A percentile compares a stretch with the other conserved stretches of the same genome.
phyloP scores from a whole-genome alignment of 192 early-diverging fungal genomes.

The Rhizophlyctis rosea region DNA sequence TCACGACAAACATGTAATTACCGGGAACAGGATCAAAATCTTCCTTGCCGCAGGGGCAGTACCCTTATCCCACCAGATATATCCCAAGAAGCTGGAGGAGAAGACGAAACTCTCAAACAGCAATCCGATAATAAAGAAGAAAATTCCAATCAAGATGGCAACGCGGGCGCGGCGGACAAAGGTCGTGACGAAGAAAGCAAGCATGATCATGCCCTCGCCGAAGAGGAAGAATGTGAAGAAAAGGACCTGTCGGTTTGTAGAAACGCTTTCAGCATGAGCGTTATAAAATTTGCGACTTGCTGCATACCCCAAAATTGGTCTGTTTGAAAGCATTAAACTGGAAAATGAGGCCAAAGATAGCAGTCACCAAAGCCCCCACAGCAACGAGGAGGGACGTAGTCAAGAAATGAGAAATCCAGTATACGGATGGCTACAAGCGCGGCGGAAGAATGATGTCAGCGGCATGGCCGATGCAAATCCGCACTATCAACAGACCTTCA shows the following conservation, averaged over 20 bases:
- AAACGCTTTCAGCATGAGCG: neutral
- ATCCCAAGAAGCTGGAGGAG: constrained; percentile 39
- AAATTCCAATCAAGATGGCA: constrained; percentile 71
- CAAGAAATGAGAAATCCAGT: constrained; percentile 67
- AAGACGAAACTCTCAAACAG: constrained; percentile 65
- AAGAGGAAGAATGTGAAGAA: constrained; percentile 71
- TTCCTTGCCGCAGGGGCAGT: constrained; percentile 27
- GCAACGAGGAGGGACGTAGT: constrained; percentile 53
- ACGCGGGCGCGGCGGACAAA: constrained; percentile 59
- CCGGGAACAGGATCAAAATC: constrained; percentile 20
- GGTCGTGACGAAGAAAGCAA: constrained; percentile 68
- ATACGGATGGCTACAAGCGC: constrained; percentile 44
- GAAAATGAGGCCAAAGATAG: constrained; percentile 58
- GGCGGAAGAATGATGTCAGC: constrained; percentile 10
- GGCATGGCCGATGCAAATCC: too few species aligned
- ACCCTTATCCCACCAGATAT: constrained; percentile 48
- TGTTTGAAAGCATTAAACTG: constrained; percentile 62
- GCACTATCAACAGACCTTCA: constrained; percentile 50
- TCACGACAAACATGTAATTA: neutral
- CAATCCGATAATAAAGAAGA: constrained; percentile 75
- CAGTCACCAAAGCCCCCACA: constrained; percentile 57
- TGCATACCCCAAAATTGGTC: constrained; percentile 46
- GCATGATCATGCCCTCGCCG: constrained; percentile 68
- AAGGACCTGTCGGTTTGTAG: constrained; percentile 16
- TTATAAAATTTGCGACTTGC: neutral